Evolutionary conservation across 202 grass and related monocot species (phyloP), one percentile per base, ranked within the genome.

Genomic region (Hordeum pubiflorum): DNA sequence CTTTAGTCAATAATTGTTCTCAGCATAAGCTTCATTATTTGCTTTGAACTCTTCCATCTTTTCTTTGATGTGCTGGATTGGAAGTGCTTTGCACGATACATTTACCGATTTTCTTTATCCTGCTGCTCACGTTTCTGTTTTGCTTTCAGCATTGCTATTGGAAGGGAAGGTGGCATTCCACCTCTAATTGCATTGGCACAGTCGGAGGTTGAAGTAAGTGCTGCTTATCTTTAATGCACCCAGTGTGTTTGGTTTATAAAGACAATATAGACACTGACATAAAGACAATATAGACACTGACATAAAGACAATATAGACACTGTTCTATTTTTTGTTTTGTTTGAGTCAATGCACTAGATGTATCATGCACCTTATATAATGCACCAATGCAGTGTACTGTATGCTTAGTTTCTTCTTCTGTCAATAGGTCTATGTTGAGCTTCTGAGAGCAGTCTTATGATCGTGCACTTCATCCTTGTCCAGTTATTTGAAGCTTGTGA

Each of bases 131-230:
- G 31, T 31, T 31, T 29, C 7, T 50, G 14, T 31, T 72, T 24
- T 2, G 3, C 41, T 50, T 8, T 50, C 69, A 72, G 69, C 41
- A 72, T 72, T 72, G 40, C 69, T n/a, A 72, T 72, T 50, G 69
- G 69, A 72, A 72, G 69, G 41, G 69, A 72, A 72, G 69, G 69
- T 18, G 69, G 69, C 29, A 14, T 72, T 48, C 22, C 14, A 50
- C 69, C 69, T 50, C 69, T 72, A 10, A 72, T 72, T 31, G 41
- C 24, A 2, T 72, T 72, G 69, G 69, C 69, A 72, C 69, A 72
- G 41, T 72, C 69, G 1, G 69, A 72, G 24, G 24, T 50, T 72
- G 69, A 72, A 72, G 69, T 72, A 72, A 72, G 69, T 50, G 41
- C 41, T 50, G 13, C 24, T 72, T 72, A 72, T 72, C 69, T 72